These are phyloP conservation scores for Calonectria honghensis DNA, from an alignment of 2,329 filamentous ascomycete species.

Conservation along the genomic window DNA sequence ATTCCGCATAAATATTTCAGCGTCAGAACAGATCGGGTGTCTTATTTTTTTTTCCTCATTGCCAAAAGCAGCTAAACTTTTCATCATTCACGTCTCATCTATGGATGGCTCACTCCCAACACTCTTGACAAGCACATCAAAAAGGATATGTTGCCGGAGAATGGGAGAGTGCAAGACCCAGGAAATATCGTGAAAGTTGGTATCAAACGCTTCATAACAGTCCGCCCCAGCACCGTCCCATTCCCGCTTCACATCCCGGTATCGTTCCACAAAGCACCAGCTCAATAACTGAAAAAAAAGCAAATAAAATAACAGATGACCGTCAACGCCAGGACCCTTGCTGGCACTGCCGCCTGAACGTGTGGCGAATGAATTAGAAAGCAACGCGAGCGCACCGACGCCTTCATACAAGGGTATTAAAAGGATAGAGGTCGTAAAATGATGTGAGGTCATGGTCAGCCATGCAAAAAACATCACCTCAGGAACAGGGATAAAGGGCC, in stretches of 20 bases:
- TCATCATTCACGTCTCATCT: slow-evolving; percentile 42
- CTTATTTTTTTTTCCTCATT: slow-evolving; percentile 51
- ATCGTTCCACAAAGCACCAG: slow-evolving; percentile 40
- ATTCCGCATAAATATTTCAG: not conserved
- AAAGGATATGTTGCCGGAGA: slow-evolving; percentile 18
- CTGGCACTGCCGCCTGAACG: slow-evolving; percentile 49
- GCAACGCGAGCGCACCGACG: slow-evolving; percentile 49
- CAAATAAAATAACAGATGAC: slow-evolving; percentile 42
- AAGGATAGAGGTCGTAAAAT: slow-evolving; percentile 53
- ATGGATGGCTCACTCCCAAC: not conserved
- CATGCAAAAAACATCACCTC: slow-evolving; percentile 35
- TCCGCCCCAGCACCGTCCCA: slow-evolving; percentile 36
- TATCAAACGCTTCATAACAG: slow-evolving; percentile 39
- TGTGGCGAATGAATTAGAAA: slow-evolving; percentile 50
- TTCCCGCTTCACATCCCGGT: slow-evolving; percentile 46
- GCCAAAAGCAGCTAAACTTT: slow-evolving; percentile 53
- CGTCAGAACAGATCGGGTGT: slow-evolving; percentile 39
- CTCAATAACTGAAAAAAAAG: slow-evolving; percentile 35
- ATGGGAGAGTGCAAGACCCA: slow-evolving; percentile 15
- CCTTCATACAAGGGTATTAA: slow-evolving; percentile 56
- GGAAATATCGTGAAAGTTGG: slow-evolving; percentile 31
- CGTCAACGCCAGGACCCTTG: slow-evolving; percentile 51
- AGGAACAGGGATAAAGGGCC: slow-evolving; percentile 16
- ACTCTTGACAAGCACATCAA: slow-evolving; percentile 21
- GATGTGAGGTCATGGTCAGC: slow-evolving; percentile 44